Conservation (phyloP, 1,284 basidiomycete genomes). For the Malassezia dermatis region DNA sequence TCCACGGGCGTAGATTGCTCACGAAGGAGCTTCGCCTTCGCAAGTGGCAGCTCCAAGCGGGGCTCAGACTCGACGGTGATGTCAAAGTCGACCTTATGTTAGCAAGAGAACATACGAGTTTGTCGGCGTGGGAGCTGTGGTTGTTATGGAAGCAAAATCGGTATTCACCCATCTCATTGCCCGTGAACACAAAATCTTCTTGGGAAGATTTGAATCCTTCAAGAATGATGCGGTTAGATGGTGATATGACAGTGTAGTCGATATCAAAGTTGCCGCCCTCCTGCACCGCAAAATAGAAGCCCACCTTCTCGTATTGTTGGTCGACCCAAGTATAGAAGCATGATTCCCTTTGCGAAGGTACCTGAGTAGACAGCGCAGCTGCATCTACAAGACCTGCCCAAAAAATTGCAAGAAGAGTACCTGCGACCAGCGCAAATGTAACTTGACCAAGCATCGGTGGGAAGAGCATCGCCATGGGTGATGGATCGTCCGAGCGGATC, state of each 20-base stretch:
- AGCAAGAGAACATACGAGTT: slow-evolving; percentile 23
- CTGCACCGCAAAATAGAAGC: slow-evolving; percentile 68
- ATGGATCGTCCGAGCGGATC: background rate
- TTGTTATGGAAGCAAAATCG: slow-evolving; percentile 98
- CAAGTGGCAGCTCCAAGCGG: slow-evolving; percentile 35
- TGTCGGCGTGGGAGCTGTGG: slow-evolving; percentile 30
- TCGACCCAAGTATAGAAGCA: slow-evolving; percentile 98
- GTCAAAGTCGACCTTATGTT: slow-evolving; percentile 37
- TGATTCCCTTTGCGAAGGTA: slow-evolving; percentile 71
- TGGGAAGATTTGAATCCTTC: slow-evolving; percentile 79
- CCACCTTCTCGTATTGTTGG: slow-evolving; percentile 79
- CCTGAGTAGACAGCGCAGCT: slow-evolving; percentile 74
- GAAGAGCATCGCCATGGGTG: background rate
- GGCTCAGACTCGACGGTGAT: slow-evolving; percentile 48
- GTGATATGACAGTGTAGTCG: slow-evolving; percentile 84
- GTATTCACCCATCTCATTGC: slow-evolving; percentile 86
- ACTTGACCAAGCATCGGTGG: background rate
- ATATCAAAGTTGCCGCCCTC: slow-evolving; percentile 94
- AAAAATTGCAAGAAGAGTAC: background rate
- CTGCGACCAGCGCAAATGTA: background rate
- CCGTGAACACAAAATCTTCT: slow-evolving; percentile 93
- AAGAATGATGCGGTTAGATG: slow-evolving; percentile 71
- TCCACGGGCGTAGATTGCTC: slow-evolving; percentile 42
- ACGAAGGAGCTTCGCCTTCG: slow-evolving; percentile 28
- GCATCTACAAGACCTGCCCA: background rate